Percentiles rank a stretch among this genome's conserved stretches.
Conservation (phyloP, 148 eudicot species). For the Chenopodium suecicum region DNA sequence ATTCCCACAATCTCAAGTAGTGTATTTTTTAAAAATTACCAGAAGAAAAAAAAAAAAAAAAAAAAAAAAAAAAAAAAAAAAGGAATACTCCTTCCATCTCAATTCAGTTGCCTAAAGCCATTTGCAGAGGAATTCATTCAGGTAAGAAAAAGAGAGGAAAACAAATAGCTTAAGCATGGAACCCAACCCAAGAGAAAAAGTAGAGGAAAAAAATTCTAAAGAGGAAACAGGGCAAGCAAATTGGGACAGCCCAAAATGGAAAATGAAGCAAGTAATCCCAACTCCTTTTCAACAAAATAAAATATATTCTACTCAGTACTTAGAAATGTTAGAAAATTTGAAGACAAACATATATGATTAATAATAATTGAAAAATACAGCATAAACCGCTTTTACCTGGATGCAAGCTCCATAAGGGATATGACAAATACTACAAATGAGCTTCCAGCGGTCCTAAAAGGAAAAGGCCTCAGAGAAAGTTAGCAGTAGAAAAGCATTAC, state of each 20-base stretch:
- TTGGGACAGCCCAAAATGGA: too few species aligned
- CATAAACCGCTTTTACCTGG: constrained; percentile 53
- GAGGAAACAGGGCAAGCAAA: too few species aligned
- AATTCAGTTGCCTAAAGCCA: too few species aligned
- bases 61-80: too few species aligned
- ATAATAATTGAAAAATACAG: background rate
- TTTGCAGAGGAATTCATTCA: too few species aligned
- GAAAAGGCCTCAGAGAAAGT: constrained; percentile 10
- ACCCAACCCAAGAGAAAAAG: too few species aligned
- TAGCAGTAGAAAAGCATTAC: background rate
- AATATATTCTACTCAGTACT: background rate
- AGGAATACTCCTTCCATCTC: too few species aligned
- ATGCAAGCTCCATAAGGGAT: constrained; percentile 97
- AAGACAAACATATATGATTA: background rate
- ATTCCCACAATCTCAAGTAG: background rate
- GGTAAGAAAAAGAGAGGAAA: too few species aligned
- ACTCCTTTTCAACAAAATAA: background rate
- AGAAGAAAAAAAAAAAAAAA: too few species aligned
- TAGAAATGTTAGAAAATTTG: background rate
- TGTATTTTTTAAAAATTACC: too few species aligned
- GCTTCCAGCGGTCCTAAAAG: constrained; percentile 92
- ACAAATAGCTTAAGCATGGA: too few species aligned
- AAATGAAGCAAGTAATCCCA: background rate
- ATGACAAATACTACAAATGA: constrained; percentile 87
- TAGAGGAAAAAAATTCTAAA: too few species aligned